Conservation (phyloP, 352 stramenopile genomes). For the Pythium scleroteichum region DNA sequence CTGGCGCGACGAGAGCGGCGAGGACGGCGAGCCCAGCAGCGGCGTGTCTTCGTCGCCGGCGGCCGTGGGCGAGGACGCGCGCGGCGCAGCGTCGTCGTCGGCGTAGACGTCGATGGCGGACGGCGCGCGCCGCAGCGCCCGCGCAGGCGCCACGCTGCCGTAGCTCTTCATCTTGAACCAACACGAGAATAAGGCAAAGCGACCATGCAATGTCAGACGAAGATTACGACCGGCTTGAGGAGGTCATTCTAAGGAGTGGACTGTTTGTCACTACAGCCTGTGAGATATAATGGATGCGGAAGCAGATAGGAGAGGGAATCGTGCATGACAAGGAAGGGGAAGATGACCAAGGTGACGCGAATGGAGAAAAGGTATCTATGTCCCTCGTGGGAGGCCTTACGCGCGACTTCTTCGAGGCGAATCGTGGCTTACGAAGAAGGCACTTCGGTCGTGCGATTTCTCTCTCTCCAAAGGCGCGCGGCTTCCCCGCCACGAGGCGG, state of each 20-base stretch:
- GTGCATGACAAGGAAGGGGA: background rate
- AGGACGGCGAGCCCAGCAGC: background rate
- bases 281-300: background rate
- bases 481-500: background rate
- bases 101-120: conserved; percentile 19
- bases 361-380: conserved; percentile 17
- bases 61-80: background rate
- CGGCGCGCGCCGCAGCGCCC: conserved; percentile 14
- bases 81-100: conserved; percentile 16
- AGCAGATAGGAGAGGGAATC: background rate
- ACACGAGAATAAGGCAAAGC: background rate
- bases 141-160: conserved; percentile 26
- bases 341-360: background rate
- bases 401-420: background rate
- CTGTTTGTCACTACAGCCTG: background rate
- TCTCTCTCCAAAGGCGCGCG: background rate
- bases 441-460: conserved; percentile 3
- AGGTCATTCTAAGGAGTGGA: background rate
- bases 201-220: background rate
- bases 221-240: background rate
- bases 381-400: background rate
- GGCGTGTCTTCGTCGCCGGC: conserved; percentile 14
- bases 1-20: conserved; percentile 5
- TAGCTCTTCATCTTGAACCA: conserved; percentile 26
- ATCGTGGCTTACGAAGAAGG: background rate